These are phyloP conservation scores for Agrocybe praecox DNA, from an alignment of 768 basidiomycete species.

Conservation along the genomic window DNA sequence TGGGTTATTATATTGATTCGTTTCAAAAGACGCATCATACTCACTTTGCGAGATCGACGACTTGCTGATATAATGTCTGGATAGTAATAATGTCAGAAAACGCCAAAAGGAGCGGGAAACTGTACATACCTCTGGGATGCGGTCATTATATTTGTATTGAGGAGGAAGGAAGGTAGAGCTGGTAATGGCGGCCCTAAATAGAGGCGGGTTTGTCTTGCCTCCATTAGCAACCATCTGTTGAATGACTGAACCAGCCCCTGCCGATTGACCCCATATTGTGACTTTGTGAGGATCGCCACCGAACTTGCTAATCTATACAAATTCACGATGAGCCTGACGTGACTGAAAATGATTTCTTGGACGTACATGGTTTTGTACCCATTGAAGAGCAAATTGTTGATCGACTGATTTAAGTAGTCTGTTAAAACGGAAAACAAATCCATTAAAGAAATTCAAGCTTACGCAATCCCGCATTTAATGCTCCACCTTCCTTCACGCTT, in stretches of 20 bases:
- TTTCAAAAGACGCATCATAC: constrained; percentile 3
- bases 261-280: constrained; percentile 47
- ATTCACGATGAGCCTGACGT: background rate
- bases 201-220: constrained; percentile 44
- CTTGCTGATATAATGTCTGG: constrained; percentile 4
- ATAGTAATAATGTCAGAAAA: background rate
- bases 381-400: constrained; percentile 42
- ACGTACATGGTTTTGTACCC: constrained; percentile 42
- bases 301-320: constrained; percentile 36
- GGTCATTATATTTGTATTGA: constrained; percentile 46
- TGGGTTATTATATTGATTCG: background rate
- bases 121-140: constrained; percentile 37
- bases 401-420: constrained; percentile 30
- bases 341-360: background rate
- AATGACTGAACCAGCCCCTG: constrained; percentile 51
- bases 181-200: constrained; percentile 47
- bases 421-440: background rate
- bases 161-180: constrained; percentile 48
- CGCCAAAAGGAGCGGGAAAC: background rate
- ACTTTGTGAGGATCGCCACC: constrained; percentile 42
- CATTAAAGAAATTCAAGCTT: constrained; percentile 14
- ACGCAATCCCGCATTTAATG: constrained; percentile 52
- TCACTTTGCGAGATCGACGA: constrained; percentile 5
- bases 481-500: constrained; percentile 42
- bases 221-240: constrained; percentile 52